phyloP scores from a whole-genome alignment of 257 asterid species.

The Plantago ovata region DNA sequence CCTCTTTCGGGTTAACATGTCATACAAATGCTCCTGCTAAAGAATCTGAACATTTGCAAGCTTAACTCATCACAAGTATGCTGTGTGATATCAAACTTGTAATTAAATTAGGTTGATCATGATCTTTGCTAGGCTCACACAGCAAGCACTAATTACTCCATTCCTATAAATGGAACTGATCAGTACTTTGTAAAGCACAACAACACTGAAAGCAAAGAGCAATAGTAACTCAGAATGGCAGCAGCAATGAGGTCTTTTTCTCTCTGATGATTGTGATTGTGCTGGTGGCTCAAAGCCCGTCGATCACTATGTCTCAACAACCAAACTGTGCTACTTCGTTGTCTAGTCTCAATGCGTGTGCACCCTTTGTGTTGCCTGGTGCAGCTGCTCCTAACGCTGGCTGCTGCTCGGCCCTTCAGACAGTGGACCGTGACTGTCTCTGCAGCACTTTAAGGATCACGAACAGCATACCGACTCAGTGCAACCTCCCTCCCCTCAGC shows the following conservation, averaged over 20 bases:
- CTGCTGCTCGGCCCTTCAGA: constrained; percentile 48
- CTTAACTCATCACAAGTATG: constrained; percentile 7
- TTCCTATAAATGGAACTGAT: constrained; percentile 7
- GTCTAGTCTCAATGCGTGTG: constrained; percentile 39
- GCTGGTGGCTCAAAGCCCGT: constrained; percentile 16
- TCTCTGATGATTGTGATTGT: constrained; percentile 19
- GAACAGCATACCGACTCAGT: constrained; percentile 41
- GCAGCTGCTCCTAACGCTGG: constrained; percentile 30
- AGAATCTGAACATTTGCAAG: too few species aligned
- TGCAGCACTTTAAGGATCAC: constrained; percentile 45
- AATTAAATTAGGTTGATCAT: constrained; percentile 41
- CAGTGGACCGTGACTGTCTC: constrained; percentile 38
- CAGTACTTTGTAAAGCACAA: not conserved
- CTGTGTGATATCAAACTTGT: constrained; percentile 11
- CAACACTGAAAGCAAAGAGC: not conserved
- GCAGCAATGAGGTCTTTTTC: constrained; percentile 27
- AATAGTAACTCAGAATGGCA: not conserved
- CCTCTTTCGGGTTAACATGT: not conserved
- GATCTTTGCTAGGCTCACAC: constrained; percentile 5
- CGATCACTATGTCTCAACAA: constrained; percentile 17
- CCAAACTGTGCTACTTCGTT: constrained; percentile 43
- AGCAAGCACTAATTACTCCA: not conserved
- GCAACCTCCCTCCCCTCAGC: constrained; percentile 52
- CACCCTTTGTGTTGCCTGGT: constrained; percentile 43
- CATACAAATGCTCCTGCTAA: too few species aligned